phyloP scores from a whole-genome alignment of 805 yeast genomes.

The Yamadazyma insecticola region DNA sequence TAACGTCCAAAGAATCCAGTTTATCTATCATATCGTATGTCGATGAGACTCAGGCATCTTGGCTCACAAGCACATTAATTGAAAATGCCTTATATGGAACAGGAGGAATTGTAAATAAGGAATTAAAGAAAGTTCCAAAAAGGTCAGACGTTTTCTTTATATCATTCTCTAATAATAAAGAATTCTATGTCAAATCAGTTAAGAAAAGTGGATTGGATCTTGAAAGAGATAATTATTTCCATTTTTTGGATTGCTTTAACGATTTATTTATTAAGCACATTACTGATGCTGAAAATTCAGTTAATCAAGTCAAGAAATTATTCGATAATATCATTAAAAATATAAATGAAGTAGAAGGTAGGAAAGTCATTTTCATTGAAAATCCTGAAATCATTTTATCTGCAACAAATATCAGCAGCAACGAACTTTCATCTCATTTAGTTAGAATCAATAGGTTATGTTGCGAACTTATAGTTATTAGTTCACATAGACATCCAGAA shows the following conservation, averaged over 20 bases:
- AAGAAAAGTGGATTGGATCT: conserved; percentile 38
- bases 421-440: conserved; percentile 30
- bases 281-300: conserved; percentile 16
- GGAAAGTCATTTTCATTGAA: conserved; percentile 38
- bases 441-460: conserved; percentile 27
- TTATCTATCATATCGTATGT: conserved; percentile 27
- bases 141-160: conserved; percentile 30
- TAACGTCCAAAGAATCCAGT: conserved; percentile 12
- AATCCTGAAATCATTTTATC: conserved; percentile 43
- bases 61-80: conserved; percentile 55
- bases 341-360: conserved; percentile 5
- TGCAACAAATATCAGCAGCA: conserved; percentile 34
- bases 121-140: conserved; percentile 14
- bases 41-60: conserved; percentile 56
- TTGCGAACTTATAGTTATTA: conserved; percentile 30
- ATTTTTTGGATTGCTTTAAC: conserved; percentile 43
- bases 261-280: conserved; percentile 37
- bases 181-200: conserved; percentile 28
- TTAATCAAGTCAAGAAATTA: conserved; percentile 9
- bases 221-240: conserved; percentile 19
- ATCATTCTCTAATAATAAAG: conserved; percentile 31
- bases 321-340: conserved; percentile 15
- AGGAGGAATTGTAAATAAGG: conserved; percentile 35
- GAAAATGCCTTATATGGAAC: conserved; percentile 50
- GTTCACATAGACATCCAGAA: conserved; percentile 33